phyloP scores from a whole-genome alignment of 192 early-diverging fungal species.

The Coemansia sp. region DNA sequence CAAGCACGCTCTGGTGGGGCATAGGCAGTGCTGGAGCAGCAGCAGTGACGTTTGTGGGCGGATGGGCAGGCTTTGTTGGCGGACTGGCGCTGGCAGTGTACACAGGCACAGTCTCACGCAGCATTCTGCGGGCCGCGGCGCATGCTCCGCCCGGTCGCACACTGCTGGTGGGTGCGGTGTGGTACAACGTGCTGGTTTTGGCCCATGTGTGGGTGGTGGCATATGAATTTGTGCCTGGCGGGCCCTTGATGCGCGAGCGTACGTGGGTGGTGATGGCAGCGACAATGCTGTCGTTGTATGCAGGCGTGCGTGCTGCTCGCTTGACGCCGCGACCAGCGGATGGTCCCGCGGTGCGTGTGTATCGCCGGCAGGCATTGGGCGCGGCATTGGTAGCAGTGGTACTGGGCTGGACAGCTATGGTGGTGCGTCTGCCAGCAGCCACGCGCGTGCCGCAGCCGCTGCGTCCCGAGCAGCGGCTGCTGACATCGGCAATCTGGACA shows the following conservation, averaged over 20 bases:
- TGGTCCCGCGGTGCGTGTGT: background rate
- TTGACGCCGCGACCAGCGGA: background rate
- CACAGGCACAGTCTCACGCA: slow-evolving; percentile 59
- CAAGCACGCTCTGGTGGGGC: slow-evolving; percentile 58
- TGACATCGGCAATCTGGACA: slow-evolving; percentile 82
- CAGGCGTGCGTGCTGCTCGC: slow-evolving; percentile 57
- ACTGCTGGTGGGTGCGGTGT: slow-evolving; percentile 58
- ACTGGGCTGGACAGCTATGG: slow-evolving; percentile 42
- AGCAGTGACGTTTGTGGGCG: slow-evolving; percentile 57
- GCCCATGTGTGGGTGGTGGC: slow-evolving; percentile 80
- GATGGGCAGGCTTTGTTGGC: slow-evolving; percentile 63
- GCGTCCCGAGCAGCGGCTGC: slow-evolving; percentile 61
- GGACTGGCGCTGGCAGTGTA: slow-evolving; percentile 65
- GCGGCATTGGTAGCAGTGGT: slow-evolving; percentile 13
- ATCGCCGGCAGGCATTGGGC: slow-evolving; percentile 19
- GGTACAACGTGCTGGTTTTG: slow-evolving; percentile 69
- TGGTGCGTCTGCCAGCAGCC: slow-evolving; percentile 53
- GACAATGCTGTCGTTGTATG: slow-evolving; percentile 57
- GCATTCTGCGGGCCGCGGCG: slow-evolving; percentile 57
- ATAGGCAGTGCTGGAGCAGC: slow-evolving; percentile 57
- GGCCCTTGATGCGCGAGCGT: slow-evolving; percentile 68
- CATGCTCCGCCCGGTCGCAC: slow-evolving; percentile 66
- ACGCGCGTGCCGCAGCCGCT: slow-evolving; percentile 57
- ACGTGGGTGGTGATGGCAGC: slow-evolving; percentile 66
- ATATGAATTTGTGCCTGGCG: slow-evolving; percentile 81